A percentile compares a stretch with the other conserved stretches of the same genome.
Evolutionary conservation across 225 moss, liverwort and hornwort species (phyloP).

Genomic region (Sphagnum contortum): DNA sequence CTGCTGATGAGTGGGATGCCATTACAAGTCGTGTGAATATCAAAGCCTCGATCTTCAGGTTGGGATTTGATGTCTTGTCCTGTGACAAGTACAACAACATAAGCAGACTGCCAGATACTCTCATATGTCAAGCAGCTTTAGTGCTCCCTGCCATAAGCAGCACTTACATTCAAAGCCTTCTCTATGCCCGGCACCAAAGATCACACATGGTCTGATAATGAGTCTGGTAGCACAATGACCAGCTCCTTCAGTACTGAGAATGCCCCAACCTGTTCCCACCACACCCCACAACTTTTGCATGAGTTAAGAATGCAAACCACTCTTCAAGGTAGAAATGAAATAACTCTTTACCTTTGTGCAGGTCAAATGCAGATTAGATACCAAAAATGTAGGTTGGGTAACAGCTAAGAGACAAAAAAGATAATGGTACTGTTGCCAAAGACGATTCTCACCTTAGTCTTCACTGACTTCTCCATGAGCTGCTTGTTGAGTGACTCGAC

Average conservation of each 20-base stretch:
- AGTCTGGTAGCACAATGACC: constrained; percentile 93
- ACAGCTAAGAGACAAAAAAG: too few species aligned
- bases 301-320: too few species aligned
- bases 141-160: too few species aligned
- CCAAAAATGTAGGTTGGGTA: too few species aligned
- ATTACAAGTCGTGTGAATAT: constrained; percentile 90
- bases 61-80: constrained; percentile 98
- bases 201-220: constrained; percentile 84
- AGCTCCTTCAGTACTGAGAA: constrained; percentile 99
- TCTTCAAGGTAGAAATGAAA: too few species aligned
- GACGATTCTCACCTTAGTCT: constrained; percentile 68
- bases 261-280: constrained; percentile 66
- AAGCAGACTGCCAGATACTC: too few species aligned
- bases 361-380: too few species aligned
- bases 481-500: constrained; percentile 96
- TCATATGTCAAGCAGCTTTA: too few species aligned
- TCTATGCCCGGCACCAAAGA: constrained; percentile 97
- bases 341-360: too few species aligned
- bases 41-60: constrained; percentile 95
- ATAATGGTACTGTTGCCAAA: too few species aligned
- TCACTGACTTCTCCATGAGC: constrained; percentile 87
- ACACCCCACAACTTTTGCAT: too few species aligned
- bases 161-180: constrained; percentile 92
- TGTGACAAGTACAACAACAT: constrained; percentile 3
- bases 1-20: constrained; percentile 86